Evolutionary conservation across 305 asterid genomes (phyloP), one percentile per base, ranked within the genome.

Genomic region (Salvia sclarea): DNA sequence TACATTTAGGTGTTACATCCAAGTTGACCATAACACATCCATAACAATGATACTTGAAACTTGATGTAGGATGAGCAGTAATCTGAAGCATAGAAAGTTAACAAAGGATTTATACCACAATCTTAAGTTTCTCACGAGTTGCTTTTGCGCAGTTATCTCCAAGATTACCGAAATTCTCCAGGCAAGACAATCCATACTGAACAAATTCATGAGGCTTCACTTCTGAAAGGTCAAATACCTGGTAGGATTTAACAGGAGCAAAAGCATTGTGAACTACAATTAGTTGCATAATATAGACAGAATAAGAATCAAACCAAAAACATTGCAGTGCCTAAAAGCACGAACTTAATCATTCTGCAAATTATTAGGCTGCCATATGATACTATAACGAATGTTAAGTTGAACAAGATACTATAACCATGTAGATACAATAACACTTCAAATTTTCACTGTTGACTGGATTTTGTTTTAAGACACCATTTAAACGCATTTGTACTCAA

Each of bases 181-280:
- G 83, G 86, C 98, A 92, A 76, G 82, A 75, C 83, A 92, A 74
- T 58, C 98, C 98, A 74, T 90, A 84, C 78, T 86, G 85, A 72
- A 92, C 97, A 74, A 92, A 92, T 60, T 88, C 96, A 76, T 92
- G 84, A 75, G 98, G 98, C 87, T 85, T 88, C 80, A 92, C 97
- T 6, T 3, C 70, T 61, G 88, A 81, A 65, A 92, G 96, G 83
- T 92, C 98, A 71, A 86, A 92, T 70, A 92, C 96, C 98, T 92
- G 96, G 55, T 55, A 76, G 64, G 57, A 77, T 71, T 65, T 68
- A 47, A 62, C 55, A 70, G 20, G 30, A 48, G 14, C 61, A 66
- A 20, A 37, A 37, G 17, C 41, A 52, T 40, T 49, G 37, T 11
- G 4, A 61, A 45, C 17, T 54, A 58, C 48, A 58, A 37, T 61